Base-by-base conservation (phyloP, 768 basidiomycete species). In the Russula dissimulans region DNA sequence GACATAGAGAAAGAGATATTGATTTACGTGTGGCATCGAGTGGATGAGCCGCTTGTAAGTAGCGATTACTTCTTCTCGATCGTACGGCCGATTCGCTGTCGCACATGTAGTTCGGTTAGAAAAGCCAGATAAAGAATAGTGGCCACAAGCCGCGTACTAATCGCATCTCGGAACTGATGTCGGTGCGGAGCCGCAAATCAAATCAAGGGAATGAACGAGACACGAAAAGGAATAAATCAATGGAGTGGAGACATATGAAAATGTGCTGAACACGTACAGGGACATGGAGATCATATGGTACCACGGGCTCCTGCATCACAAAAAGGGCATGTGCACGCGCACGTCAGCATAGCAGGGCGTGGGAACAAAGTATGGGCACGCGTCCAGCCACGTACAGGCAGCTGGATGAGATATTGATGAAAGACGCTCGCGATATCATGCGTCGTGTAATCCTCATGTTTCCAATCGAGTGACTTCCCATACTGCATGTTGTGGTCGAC, bases 391-490 rank as follows among this genome's bases (percentile, higher is more conserved):
- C 22, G 22, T 26, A 95, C 95, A 36, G 97, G 94, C 89, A 98
- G 92, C 70, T 90, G 89, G 0, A 95, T 98, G 52, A 99, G 83
- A 73, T 92, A 99, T 75, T 95, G 77, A 60, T 95, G 82, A 69
- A 98, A 93, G 56, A 99, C 93, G 67, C 91, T 97, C 18, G 95
- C 95, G 54, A 97, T 93, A 70, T 99, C 95, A 71, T 99, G 95
- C 14, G 92, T 82, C n/a, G 88, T 95, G 71, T 87, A 97, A 18
- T 80, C 77, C 67, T 89, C 86, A 60, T 82, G 76, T 68, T 85
- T 86, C 94, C 95, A 97, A 66, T 97, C 89, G 44, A 99, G 76
- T 55, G 84, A 81, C 74, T 97, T 97, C 60, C 95, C 95, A 67
- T 91, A 99, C 94, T 95, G 68, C 45, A 60, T 41, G 60, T 47